These are phyloP conservation scores for Gracilaria vermiculophylla DNA, from an alignment of 23 red algal genomes.

Conservation along the genomic window DNA sequence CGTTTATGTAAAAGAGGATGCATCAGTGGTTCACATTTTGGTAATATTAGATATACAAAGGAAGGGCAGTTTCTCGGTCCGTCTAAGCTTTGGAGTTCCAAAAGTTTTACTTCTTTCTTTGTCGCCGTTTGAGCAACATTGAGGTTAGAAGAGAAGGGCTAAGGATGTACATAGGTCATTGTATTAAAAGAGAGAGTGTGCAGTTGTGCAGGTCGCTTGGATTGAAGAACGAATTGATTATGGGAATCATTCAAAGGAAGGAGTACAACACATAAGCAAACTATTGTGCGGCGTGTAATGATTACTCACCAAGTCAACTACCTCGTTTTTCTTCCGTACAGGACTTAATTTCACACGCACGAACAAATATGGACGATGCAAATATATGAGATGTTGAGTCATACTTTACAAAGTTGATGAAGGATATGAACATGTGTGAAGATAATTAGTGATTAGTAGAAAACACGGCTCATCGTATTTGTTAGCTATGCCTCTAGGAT, in stretches of 20 bases:
- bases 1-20: neutral
- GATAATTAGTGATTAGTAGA: too few species aligned
- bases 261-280: constrained; percentile 17
- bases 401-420: too few species aligned
- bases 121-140: neutral
- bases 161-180: neutral
- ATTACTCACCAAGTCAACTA: neutral
- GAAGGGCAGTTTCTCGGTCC: neutral
- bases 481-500: too few species aligned
- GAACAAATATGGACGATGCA: neutral
- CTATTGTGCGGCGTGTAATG: constrained; percentile 44
- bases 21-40: neutral
- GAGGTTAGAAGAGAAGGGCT: neutral
- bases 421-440: too few species aligned
- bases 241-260: constrained; percentile 23
- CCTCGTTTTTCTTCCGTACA: neutral
- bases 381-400: neutral
- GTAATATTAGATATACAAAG: neutral
- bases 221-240: neutral
- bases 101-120: neutral
- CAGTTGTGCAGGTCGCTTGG: constrained; percentile 14
- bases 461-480: too few species aligned
- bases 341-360: neutral
- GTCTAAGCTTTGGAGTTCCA: neutral
- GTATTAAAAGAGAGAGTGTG: neutral